phyloP scores from a whole-genome alignment of 1,284 basidiomycete species.

The Erythrobasidium hasegawianum region DNA sequence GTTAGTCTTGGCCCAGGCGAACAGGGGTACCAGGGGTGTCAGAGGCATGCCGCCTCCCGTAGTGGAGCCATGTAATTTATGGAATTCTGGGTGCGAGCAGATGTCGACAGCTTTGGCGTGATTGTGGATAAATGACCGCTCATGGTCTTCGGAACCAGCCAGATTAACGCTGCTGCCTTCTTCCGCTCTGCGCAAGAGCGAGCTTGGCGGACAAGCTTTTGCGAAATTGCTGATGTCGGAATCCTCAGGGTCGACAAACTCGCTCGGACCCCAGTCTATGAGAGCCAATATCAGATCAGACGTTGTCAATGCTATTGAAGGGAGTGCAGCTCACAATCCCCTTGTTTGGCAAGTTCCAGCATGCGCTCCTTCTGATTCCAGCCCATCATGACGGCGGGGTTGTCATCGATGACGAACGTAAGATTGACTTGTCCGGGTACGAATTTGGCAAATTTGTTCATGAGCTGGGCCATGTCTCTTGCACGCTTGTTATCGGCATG shows the following conservation, averaged over 20 bases:
- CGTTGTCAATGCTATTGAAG: neutral
- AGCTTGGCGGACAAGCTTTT: conserved; percentile 43
- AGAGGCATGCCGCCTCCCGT: conserved; percentile 40
- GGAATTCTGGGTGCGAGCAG: conserved; percentile 46
- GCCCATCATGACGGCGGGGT: conserved; percentile 53
- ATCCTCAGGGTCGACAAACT: conserved; percentile 32
- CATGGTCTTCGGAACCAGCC: conserved; percentile 1
- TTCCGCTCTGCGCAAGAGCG: conserved; percentile 42
- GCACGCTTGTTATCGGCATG: conserved; percentile 42
- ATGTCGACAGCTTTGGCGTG: conserved; percentile 45
- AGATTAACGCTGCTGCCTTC: conserved; percentile 36
- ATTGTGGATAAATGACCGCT: conserved; percentile 46
- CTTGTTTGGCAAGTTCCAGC: conserved; percentile 50
- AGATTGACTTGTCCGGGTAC: conserved; percentile 49
- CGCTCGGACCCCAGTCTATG: conserved; percentile 31
- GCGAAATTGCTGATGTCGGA: conserved; percentile 34
- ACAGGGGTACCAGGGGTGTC: conserved; percentile 45
- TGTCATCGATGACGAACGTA: conserved; percentile 54
- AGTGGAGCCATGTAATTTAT: conserved; percentile 46
- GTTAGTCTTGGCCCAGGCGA: conserved; percentile 47
- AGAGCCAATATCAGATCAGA: neutral
- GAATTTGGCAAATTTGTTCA: conserved; percentile 47
- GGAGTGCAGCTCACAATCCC: conserved; percentile 48
- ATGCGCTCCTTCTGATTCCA: conserved; percentile 50
- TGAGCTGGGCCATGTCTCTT: conserved; percentile 45